phyloP scores from a whole-genome alignment of 768 basidiomycete species.

The Tubosaeta brunneosetosa region DNA sequence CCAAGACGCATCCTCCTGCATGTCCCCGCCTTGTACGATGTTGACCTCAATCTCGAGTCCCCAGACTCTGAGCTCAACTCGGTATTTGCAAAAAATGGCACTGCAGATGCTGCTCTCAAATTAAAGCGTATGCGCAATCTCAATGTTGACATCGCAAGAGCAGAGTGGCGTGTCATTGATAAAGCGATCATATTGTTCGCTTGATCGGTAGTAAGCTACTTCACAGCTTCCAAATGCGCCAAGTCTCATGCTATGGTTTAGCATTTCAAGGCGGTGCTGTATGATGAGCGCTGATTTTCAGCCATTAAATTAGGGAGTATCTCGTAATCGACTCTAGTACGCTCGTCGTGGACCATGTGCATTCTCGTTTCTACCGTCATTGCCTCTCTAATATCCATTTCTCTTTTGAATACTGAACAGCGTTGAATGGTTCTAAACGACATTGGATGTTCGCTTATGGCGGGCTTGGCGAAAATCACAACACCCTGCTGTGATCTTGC shows the following conservation, averaged over 20 bases:
- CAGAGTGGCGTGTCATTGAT: slow-evolving; percentile 65
- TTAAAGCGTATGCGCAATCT: slow-evolving; percentile 58
- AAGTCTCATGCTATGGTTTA: neutral
- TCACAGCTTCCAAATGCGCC: slow-evolving; percentile 2
- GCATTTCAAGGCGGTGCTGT: slow-evolving; percentile 4
- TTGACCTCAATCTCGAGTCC: slow-evolving; percentile 56
- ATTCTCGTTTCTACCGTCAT: slow-evolving; percentile 6
- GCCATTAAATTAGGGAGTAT: neutral
- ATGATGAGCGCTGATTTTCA: neutral
- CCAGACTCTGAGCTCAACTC: slow-evolving; percentile 51
- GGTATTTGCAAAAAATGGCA: slow-evolving; percentile 13
- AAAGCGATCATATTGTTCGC: slow-evolving; percentile 43
- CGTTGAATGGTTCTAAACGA: neutral
- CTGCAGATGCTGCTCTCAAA: slow-evolving; percentile 32
- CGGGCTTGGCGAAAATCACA: neutral
- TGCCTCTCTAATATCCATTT: neutral
- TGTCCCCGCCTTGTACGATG: slow-evolving; percentile 41
- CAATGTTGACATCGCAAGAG: slow-evolving; percentile 56
- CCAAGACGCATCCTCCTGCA: slow-evolving; percentile 50
- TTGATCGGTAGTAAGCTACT: slow-evolving; percentile 17
- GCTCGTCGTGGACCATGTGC: neutral
- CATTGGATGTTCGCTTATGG: neutral
- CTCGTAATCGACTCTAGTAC: slow-evolving; percentile 1
- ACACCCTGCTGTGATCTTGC: neutral
- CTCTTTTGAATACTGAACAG: neutral